Percentiles rank a stretch among this genome's conserved stretches.
Conservation (phyloP, 495 filamentous ascomycete genomes). For the Aspergillus cavernicola region DNA sequence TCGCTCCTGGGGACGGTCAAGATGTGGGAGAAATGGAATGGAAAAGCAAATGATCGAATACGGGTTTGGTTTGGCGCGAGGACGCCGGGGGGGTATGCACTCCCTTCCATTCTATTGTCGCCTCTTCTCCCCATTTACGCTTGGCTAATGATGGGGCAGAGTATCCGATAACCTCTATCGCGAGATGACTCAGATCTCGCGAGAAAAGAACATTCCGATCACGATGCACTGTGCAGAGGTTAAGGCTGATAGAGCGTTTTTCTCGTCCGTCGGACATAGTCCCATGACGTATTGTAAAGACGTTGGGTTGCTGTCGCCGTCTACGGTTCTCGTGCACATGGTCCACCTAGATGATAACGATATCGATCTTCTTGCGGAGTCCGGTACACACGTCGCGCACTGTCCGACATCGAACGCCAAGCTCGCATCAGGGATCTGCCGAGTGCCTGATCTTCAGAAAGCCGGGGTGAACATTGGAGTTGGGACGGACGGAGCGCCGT, state of each 20-base stretch:
- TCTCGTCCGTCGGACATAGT: slow-evolving; percentile 35
- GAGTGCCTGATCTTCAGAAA: slow-evolving; percentile 36
- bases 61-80: slow-evolving; percentile 50
- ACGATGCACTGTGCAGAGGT: slow-evolving; percentile 44
- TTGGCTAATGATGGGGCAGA: slow-evolving; percentile 17
- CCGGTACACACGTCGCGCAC: slow-evolving; percentile 45
- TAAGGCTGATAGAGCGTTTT: slow-evolving; percentile 38
- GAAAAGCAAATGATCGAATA: slow-evolving; percentile 42
- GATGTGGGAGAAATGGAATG: slow-evolving; percentile 49
- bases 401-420: slow-evolving; percentile 50
- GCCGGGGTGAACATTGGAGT: slow-evolving; percentile 40
- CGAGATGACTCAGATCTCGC: slow-evolving; percentile 42
- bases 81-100: slow-evolving; percentile 43
- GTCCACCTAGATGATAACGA: slow-evolving; percentile 46
- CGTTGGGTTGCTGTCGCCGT: slow-evolving; percentile 36
- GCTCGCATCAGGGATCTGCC: slow-evolving; percentile 46
- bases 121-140: too few species aligned
- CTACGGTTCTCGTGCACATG: slow-evolving; percentile 44
- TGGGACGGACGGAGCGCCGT: slow-evolving; percentile 50
- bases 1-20: slow-evolving; percentile 39
- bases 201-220: slow-evolving; percentile 39
- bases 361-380: slow-evolving; percentile 33
- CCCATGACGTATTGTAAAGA: slow-evolving; percentile 43
- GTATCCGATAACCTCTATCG: slow-evolving; percentile 43
- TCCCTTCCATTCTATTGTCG: too few species aligned